These are phyloP conservation scores for Calonectria montana DNA, from an alignment of 2,329 filamentous ascomycete species.

Conservation along the genomic window DNA sequence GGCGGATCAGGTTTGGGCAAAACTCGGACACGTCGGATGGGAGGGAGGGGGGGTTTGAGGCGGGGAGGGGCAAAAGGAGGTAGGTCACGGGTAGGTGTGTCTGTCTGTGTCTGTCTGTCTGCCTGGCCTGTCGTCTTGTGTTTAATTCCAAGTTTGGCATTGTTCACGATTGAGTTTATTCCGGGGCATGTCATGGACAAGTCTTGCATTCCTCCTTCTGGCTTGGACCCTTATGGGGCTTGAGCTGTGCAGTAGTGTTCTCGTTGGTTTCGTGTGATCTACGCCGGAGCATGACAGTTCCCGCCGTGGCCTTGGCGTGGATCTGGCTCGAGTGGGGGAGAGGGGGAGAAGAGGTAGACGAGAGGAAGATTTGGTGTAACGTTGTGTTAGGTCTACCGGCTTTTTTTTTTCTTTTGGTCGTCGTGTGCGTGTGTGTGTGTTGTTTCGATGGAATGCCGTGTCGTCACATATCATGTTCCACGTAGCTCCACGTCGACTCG, in stretches of 20 bases:
- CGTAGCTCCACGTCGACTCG: background rate
- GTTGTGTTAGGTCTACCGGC: background rate
- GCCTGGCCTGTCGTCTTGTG: too few species aligned
- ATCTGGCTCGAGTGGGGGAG: background rate
- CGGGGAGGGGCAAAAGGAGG: background rate
- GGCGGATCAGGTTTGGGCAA: too few species aligned
- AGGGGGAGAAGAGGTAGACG: background rate
- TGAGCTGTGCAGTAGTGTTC: slow-evolving; percentile 1
- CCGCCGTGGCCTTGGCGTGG: background rate
- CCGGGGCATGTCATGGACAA: background rate
- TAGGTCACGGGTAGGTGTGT: background rate
- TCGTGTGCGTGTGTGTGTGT: background rate
- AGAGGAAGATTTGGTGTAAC: background rate
- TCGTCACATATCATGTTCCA: background rate
- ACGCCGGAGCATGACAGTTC: slow-evolving; percentile 4
- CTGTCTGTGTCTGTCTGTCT: background rate
- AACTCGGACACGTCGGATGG: too few species aligned
- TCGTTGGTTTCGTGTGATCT: background rate
- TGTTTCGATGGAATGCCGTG: slow-evolving; percentile 1
- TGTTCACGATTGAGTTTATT: background rate
- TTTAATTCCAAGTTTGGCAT: background rate
- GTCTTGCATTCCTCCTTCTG: background rate
- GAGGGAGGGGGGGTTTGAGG: background rate
- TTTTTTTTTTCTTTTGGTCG: background rate
- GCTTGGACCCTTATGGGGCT: slow-evolving; percentile 1